Evolutionary conservation across 1,284 basidiomycete species (phyloP).

Genomic region (Pholiota adiposa): DNA sequence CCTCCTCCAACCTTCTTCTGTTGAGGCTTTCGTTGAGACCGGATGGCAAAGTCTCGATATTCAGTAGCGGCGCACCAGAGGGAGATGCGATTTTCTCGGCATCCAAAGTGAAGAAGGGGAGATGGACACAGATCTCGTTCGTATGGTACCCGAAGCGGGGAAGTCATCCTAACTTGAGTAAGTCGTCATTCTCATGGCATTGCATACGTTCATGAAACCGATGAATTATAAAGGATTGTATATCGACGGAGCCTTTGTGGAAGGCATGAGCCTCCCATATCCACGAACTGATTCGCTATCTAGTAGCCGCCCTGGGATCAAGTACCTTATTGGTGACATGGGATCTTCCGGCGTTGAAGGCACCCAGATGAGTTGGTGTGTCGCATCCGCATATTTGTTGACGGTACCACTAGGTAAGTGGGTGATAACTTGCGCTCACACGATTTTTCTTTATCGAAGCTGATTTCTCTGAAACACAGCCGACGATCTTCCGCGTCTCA

Average conservation of each 20-base stretch:
- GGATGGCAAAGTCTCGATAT: conserved; percentile 60
- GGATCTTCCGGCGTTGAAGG: conserved; percentile 30
- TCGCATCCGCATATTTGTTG: conserved; percentile 69
- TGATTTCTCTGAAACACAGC: conserved; percentile 35
- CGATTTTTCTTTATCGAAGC: conserved; percentile 9
- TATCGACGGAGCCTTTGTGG: conserved; percentile 68
- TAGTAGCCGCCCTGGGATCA: conserved; percentile 13
- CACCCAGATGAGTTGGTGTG: conserved; percentile 64
- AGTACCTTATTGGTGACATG: conserved; percentile 59
- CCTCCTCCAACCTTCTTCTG: conserved; percentile 31
- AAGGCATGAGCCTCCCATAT: conserved; percentile 64
- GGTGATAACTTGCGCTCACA: not conserved
- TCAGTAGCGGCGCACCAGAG: conserved; percentile 41
- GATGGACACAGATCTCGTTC: conserved; percentile 73
- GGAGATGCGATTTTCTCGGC: conserved; percentile 45
- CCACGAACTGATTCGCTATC: conserved; percentile 48
- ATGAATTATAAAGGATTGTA: conserved; percentile 58
- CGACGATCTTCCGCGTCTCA: conserved; percentile 68
- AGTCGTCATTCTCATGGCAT: conserved; percentile 29
- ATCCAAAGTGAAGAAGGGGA: conserved; percentile 50
- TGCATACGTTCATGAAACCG: not conserved
- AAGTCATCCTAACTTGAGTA: conserved; percentile 65
- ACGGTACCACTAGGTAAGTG: conserved; percentile 59
- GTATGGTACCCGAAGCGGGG: conserved; percentile 63
- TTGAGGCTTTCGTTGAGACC: conserved; percentile 39